Percentiles rank a stretch among this genome's conserved stretches.
Evolutionary conservation across 1,284 basidiomycete genomes (phyloP).

Genomic region (Porodaedalea pini): DNA sequence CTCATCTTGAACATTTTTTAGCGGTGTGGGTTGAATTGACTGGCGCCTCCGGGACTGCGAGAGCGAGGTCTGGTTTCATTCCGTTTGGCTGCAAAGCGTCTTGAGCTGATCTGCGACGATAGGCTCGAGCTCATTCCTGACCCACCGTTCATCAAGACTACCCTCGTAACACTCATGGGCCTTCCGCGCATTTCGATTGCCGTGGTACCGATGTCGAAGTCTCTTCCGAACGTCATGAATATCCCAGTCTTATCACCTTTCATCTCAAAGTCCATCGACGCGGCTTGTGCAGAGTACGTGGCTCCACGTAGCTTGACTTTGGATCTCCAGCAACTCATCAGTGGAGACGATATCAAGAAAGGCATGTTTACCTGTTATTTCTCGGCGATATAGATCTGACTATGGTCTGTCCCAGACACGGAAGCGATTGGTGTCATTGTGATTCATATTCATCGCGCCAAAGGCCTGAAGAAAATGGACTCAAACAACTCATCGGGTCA

Average conservation of each 20-base stretch:
- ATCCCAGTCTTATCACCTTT: constrained; percentile 74
- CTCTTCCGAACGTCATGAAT: constrained; percentile 78
- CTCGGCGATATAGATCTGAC: neutral
- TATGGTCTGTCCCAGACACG: constrained; percentile 45
- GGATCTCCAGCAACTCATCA: constrained; percentile 67
- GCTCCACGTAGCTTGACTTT: constrained; percentile 73
- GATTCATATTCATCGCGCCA: constrained; percentile 64
- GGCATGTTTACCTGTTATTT: constrained; percentile 21
- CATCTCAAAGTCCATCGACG: constrained; percentile 73
- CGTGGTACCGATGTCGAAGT: constrained; percentile 65
- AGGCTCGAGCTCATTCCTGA: constrained; percentile 80
- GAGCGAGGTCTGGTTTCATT: constrained; percentile 32
- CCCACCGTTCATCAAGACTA: constrained; percentile 52
- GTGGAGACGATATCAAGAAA: constrained; percentile 52
- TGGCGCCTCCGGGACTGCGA: constrained; percentile 65
- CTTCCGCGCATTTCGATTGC: constrained; percentile 74
- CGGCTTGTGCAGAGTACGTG: constrained; percentile 55
- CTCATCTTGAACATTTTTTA: constrained; percentile 31
- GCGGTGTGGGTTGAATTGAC: constrained; percentile 79
- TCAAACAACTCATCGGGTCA: constrained; percentile 56
- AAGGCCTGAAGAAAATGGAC: constrained; percentile 61
- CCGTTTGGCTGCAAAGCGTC: neutral
- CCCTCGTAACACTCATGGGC: constrained; percentile 67
- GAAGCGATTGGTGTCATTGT: constrained; percentile 65
- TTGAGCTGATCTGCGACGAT: constrained; percentile 28